phyloP scores from a whole-genome alignment of 768 basidiomycete species.

The Suillus sp. region DNA sequence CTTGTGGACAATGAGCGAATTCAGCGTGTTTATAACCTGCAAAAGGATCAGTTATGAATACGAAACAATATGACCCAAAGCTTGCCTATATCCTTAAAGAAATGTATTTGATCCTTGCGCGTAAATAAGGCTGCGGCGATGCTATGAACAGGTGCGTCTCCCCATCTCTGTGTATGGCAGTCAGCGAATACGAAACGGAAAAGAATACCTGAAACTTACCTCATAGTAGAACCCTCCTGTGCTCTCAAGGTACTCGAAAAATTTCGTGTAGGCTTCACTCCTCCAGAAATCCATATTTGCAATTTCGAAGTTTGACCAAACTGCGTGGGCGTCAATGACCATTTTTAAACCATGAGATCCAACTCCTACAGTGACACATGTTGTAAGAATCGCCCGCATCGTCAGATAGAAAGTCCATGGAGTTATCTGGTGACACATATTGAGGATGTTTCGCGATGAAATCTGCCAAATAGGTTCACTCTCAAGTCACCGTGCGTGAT shows the following conservation, averaged over 20 bases:
- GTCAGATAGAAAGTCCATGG: conserved; percentile 65
- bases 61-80: neutral
- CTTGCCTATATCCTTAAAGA: conserved; percentile 86
- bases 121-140: conserved; percentile 92
- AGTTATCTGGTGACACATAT: conserved; percentile 56
- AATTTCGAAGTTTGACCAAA: conserved; percentile 96
- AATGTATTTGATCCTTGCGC: conserved; percentile 87
- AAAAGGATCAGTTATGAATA: conserved; percentile 10
- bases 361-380: conserved; percentile 59
- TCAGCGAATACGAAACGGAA: conserved; percentile 13
- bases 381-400: conserved; percentile 67
- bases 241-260: conserved; percentile 79
- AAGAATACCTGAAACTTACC: conserved; percentile 35
- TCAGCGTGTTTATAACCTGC: conserved; percentile 81
- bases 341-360: neutral
- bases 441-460: conserved; percentile 58
- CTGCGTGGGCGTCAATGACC: conserved; percentile 36
- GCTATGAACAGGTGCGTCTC: conserved; percentile 90
- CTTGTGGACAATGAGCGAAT: conserved; percentile 90
- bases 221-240: conserved; percentile 91
- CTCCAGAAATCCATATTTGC: conserved; percentile 85
- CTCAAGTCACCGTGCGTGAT: conserved; percentile 35
- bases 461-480: conserved; percentile 46
- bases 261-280: conserved; percentile 76
- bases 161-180: conserved; percentile 66